A percentile compares a stretch with the other conserved stretches of the same genome.
These are phyloP conservation scores for Fusarium tricinctum DNA, from an alignment of 2,329 filamentous ascomycete genomes.

Conservation along the genomic window DNA sequence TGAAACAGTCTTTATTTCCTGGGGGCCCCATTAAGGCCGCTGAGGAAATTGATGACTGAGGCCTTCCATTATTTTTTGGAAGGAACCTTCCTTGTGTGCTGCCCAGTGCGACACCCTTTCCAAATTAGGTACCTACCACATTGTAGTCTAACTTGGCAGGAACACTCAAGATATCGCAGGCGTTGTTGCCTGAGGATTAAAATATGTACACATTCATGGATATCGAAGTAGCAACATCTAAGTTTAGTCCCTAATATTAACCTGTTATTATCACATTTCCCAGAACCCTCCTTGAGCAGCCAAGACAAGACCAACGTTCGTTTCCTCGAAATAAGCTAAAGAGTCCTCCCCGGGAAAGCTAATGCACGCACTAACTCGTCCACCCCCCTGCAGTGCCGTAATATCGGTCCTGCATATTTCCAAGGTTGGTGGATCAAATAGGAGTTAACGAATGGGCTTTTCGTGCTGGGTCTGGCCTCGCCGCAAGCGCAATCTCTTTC, in stretches of 20 bases:
- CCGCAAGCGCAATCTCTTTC: constrained; percentile 28
- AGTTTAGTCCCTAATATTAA: constrained; percentile 17
- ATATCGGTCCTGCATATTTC: constrained; percentile 41
- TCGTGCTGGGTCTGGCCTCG: constrained; percentile 7
- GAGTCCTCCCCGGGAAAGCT: constrained; percentile 43
- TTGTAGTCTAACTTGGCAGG: constrained; percentile 1
- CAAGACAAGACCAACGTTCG: background rate
- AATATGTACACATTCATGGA: background rate
- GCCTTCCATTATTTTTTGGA: constrained; percentile 15
- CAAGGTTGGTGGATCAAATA: constrained; percentile 39
- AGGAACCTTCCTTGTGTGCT: background rate
- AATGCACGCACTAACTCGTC: constrained; percentile 29
- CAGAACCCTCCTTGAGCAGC: constrained; percentile 3
- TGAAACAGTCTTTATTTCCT: constrained; percentile 36
- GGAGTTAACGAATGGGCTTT: constrained; percentile 27
- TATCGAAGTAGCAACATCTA: background rate
- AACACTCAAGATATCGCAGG: background rate
- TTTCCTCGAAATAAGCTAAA: constrained; percentile 30
- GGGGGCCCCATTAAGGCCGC: constrained; percentile 1
- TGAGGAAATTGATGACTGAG: constrained; percentile 26
- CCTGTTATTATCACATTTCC: constrained; percentile 26
- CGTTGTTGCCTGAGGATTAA: constrained; percentile 1
- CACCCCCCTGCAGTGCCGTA: constrained; percentile 34
- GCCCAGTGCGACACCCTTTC: background rate
- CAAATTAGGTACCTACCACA: too few species aligned